phyloP scores from a whole-genome alignment of 2,329 filamentous ascomycete genomes.

The Mollisia scopiformis region DNA sequence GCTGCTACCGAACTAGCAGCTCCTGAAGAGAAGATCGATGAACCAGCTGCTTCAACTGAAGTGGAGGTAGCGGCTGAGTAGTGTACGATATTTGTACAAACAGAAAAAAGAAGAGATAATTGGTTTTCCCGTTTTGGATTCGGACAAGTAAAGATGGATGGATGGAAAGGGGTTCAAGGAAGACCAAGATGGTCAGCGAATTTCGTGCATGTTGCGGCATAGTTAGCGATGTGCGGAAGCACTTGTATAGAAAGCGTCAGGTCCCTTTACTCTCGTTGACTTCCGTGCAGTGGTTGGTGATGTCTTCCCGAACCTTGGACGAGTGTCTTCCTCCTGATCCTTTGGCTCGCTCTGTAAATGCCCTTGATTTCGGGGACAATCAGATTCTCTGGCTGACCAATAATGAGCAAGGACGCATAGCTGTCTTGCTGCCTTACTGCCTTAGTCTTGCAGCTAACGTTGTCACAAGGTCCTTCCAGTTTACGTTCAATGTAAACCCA shows the following conservation, averaged over 20 bases:
- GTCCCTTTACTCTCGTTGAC: background rate
- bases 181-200: background rate
- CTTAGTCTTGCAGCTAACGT: too few relatives aligned
- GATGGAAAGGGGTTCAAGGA: background rate
- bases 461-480: too few relatives aligned
- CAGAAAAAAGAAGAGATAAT: background rate
- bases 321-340: too few relatives aligned
- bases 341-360: background rate
- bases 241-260: conserved; percentile 10
- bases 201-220: conserved; percentile 8
- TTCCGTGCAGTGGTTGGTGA: background rate
- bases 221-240: conserved; percentile 5
- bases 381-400: too few relatives aligned
- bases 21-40: conserved; percentile 6
- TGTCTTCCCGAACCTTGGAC: too few relatives aligned
- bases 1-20: background rate
- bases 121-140: background rate
- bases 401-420: too few relatives aligned
- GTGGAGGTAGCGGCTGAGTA: background rate
- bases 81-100: background rate
- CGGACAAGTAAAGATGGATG: background rate
- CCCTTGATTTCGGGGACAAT: too few relatives aligned
- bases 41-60: background rate
- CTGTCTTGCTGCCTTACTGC: too few relatives aligned
- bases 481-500: too few relatives aligned